These are phyloP conservation scores for Cairneyella variabilis DNA, from an alignment of 495 filamentous ascomycete species.

Conservation along the genomic window DNA sequence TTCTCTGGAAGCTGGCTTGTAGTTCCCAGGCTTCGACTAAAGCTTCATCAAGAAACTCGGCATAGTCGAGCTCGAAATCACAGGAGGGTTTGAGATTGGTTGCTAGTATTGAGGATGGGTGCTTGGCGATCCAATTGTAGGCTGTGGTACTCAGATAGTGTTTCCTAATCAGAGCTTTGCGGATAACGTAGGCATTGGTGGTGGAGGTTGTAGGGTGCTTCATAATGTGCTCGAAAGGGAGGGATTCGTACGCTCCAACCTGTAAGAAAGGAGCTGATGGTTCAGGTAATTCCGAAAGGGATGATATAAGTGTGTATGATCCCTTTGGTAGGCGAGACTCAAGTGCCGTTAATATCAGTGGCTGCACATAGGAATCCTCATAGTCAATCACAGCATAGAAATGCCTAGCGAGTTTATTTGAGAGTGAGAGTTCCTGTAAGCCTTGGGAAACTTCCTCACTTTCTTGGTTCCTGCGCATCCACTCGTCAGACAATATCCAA, in stretches of 20 bases:
- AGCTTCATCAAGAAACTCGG: conserved; percentile 93
- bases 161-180: conserved; percentile 96
- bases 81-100: conserved; percentile 68
- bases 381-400: conserved; percentile 78
- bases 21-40: conserved; percentile 86
- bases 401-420: conserved; percentile 15
- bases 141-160: conserved; percentile 84
- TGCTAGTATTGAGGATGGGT: conserved; percentile 64
- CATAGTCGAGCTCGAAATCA: conserved; percentile 91
- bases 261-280: conserved; percentile 59
- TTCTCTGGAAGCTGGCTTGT: conserved; percentile 66
- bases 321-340: conserved; percentile 50
- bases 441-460: conserved; percentile 5
- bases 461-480: conserved; percentile 17
- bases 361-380: conserved; percentile 81
- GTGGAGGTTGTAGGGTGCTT: conserved; percentile 55
- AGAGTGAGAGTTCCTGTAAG: conserved; percentile 14
- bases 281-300: conserved; percentile 37
- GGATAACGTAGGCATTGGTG: conserved; percentile 83
- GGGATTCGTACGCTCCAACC: conserved; percentile 78
- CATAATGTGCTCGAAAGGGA: conserved; percentile 75
- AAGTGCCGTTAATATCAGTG: conserved; percentile 71
- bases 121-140: conserved; percentile 73
- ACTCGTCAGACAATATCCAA: conserved; percentile 19
- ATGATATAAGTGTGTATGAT: conserved; percentile 40